phyloP scores from a whole-genome alignment of 768 basidiomycete species.

The Phaeotremella skinneri region DNA sequence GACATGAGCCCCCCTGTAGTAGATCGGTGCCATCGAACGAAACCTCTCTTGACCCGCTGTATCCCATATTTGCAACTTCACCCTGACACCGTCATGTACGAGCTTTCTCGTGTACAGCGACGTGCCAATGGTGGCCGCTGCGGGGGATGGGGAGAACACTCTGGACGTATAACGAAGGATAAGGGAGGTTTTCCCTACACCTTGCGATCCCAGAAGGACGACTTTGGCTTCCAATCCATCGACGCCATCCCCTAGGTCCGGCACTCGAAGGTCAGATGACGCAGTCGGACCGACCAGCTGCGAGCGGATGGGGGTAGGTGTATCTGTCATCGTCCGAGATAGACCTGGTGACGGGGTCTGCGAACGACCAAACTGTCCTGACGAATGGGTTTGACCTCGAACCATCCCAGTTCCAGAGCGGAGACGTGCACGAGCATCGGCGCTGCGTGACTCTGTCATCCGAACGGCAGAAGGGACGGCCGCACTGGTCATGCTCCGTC shows the following conservation, averaged over 20 bases:
- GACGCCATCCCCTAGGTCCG: slow-evolving; percentile 34
- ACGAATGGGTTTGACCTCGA: background rate
- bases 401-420: slow-evolving; percentile 3
- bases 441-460: slow-evolving; percentile 28
- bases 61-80: slow-evolving; percentile 50
- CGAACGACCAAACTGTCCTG: background rate
- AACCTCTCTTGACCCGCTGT: slow-evolving; percentile 51
- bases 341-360: slow-evolving; percentile 14
- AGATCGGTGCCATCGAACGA: slow-evolving; percentile 48
- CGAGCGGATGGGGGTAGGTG: background rate
- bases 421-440: slow-evolving; percentile 25
- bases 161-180: slow-evolving; percentile 46
- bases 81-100: slow-evolving; percentile 39
- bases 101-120: slow-evolving; percentile 45
- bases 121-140: slow-evolving; percentile 41
- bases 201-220: slow-evolving; percentile 46
- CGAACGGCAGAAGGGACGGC: slow-evolving; percentile 23
- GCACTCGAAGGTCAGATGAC: slow-evolving; percentile 12
- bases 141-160: slow-evolving; percentile 24
- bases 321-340: slow-evolving; percentile 19
- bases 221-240: slow-evolving; percentile 49
- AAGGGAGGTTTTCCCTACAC: slow-evolving; percentile 48
- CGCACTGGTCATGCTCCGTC: slow-evolving; percentile 28
- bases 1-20: slow-evolving; percentile 47
- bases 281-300: background rate